These are phyloP conservation scores for Apiotrichum gracile DNA, from an alignment of 1,284 basidiomycete species.

Conservation along the genomic window DNA sequence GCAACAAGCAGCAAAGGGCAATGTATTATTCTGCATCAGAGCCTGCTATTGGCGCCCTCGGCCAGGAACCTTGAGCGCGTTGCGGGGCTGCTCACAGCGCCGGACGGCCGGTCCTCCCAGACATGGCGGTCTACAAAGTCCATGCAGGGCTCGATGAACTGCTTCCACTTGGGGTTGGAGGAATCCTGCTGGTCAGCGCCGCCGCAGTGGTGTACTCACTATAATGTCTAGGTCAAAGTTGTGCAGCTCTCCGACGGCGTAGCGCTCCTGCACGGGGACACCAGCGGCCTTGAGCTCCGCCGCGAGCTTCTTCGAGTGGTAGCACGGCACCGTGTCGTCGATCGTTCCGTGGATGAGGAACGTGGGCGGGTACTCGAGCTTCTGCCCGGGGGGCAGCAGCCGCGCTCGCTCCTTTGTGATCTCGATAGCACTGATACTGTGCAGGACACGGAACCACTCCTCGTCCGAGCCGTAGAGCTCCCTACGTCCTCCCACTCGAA, in stretches of 20 bases:
- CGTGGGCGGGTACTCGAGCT: slow-evolving; percentile 17
- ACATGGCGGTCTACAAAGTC: slow-evolving; percentile 23
- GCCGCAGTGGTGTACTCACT: slow-evolving; percentile 13
- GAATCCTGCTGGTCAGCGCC: slow-evolving; percentile 11
- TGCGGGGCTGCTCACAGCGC: background rate
- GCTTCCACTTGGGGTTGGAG: slow-evolving; percentile 17
- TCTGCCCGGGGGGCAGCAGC: background rate
- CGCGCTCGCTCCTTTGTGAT: background rate
- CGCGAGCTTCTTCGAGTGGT: slow-evolving; percentile 17
- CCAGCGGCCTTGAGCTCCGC: slow-evolving; percentile 14
- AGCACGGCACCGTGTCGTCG: slow-evolving; percentile 20
- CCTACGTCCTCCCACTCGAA: slow-evolving; percentile 13
- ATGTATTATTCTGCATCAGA: no score
- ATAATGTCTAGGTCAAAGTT: slow-evolving; percentile 21
- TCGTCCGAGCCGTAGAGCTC: slow-evolving; percentile 11
- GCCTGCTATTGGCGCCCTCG: no score
- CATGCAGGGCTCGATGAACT: slow-evolving; percentile 21
- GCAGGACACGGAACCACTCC: slow-evolving; percentile 6
- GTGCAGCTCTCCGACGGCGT: slow-evolving; percentile 18
- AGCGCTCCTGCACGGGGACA: slow-evolving; percentile 13
- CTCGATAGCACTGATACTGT: background rate
- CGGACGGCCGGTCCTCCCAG: background rate
- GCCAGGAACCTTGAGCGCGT: no score
- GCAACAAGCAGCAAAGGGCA: no score
- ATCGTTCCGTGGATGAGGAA: slow-evolving; percentile 26